phyloP scores from a whole-genome alignment of 805 yeast species.

The Suhomyces sp. region DNA sequence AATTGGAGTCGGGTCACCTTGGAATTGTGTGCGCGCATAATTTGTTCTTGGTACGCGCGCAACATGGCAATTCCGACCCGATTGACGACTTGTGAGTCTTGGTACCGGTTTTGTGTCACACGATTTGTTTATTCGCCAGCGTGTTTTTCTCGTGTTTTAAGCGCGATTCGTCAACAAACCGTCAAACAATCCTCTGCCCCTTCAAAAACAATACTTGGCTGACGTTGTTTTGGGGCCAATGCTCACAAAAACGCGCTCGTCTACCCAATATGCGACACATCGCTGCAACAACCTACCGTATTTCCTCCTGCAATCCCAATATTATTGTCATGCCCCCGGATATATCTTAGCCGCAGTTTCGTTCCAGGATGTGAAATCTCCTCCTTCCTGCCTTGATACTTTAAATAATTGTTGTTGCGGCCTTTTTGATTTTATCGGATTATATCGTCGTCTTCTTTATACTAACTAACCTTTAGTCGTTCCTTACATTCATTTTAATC shows the following conservation, averaged over 20 bases:
- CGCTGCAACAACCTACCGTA: not conserved
- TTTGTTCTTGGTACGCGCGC: not conserved
- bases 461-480: constrained; percentile 15
- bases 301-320: not conserved
- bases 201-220: not conserved
- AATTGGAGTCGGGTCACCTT: not conserved
- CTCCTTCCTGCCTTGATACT: not conserved
- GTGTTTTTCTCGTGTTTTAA: constrained; percentile 1
- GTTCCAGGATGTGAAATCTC: not conserved
- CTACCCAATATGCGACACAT: not conserved
- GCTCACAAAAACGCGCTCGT: constrained; percentile 1
- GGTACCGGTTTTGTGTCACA: not conserved
- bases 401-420: not conserved
- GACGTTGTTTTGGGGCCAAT: not conserved
- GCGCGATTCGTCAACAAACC: not conserved
- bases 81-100: not conserved
- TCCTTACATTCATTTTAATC: constrained; percentile 9
- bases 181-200: not conserved
- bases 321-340: not conserved
- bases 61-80: not conserved
- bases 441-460: not conserved
- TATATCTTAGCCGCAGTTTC: not conserved
- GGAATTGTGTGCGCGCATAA: not conserved
- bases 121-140: not conserved
- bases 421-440: not conserved